Base-by-base conservation (phyloP, 345 rosid species). In the Eucalyptus grandis region DNA sequence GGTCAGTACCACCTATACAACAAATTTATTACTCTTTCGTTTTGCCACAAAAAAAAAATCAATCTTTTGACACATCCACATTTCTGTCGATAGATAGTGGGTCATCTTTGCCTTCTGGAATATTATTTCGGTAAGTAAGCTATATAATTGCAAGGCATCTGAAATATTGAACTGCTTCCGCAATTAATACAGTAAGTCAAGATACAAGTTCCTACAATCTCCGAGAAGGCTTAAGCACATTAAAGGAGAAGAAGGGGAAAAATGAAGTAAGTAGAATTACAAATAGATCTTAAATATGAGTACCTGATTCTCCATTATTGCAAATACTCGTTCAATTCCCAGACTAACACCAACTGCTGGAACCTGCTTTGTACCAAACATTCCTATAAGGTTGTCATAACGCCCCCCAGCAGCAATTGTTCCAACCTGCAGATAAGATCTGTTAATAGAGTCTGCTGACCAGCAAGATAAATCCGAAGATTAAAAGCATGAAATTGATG, bases 291-390 rank as follows among this genome's bases (percentile, higher is more conserved):
- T 26, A 31, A 54, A 43, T 15, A 49, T 49, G 31, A 88, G 88
- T 77, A 97, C 98, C 94, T 96, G 95, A 86, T 96, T 95, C 80
- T 97, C 97, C 99, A 97, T 95, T 91, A 98, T 97, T 37, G 95
- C 91, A 91, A 98, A 95, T 81, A 97, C 98, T 77, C 99, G 93
- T 89, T 98, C 99, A 69, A 98, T 98, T 60, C 99, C 99, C 80
- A 97, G 96, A 92, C 99, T 97, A 92, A 97, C 92, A 21, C 99
- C 99, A 91, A 97, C 98, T 14, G 98, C 97, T 7, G 99, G 99
- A 86, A 98, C 98, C 93, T 94, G 96, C 92, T 95, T 95, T 49
- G 94, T 91, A 88, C 99, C 98, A 91, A 96, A 96, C 95, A 94
- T 98, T 90, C 97, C 99, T 31, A 97, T 95, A 86, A 98, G 97